Evolutionary conservation across 2,329 filamentous ascomycete genomes (phyloP).

Genomic region (Penicillium sclerotiorum): DNA sequence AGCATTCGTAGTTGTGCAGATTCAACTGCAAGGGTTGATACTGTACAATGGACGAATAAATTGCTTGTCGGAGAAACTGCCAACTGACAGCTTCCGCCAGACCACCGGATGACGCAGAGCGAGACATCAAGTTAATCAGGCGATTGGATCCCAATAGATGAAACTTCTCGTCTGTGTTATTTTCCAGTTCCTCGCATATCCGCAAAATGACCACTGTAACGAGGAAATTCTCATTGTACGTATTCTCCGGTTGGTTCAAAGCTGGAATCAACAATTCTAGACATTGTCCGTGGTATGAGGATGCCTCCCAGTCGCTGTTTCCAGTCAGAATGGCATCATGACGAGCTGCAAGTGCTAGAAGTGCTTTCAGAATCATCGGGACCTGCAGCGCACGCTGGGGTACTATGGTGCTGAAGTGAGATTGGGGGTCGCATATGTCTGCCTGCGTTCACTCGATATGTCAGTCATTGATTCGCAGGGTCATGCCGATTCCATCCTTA

Average conservation of each 20-base stretch:
- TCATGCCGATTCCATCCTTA: slow-evolving; percentile 12
- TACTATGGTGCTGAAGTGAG: slow-evolving; percentile 50
- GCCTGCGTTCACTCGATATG: slow-evolving; percentile 23
- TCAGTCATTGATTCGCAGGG: neutral
- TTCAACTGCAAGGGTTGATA: slow-evolving; percentile 41
- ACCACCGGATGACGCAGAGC: slow-evolving; percentile 43
- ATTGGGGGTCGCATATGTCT: slow-evolving; percentile 38
- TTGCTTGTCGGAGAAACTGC: slow-evolving; percentile 47
- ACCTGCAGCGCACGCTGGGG: slow-evolving; percentile 51
- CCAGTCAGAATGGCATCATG: slow-evolving; percentile 46
- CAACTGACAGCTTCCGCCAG: slow-evolving; percentile 46
- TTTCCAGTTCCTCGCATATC: slow-evolving; percentile 51
- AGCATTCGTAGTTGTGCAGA: slow-evolving; percentile 43
- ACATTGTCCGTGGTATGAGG: slow-evolving; percentile 50
- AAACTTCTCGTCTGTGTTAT: slow-evolving; percentile 35
- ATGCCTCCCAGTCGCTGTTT: slow-evolving; percentile 45
- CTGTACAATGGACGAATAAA: slow-evolving; percentile 44
- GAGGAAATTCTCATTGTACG: slow-evolving; percentile 51
- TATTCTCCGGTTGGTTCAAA: slow-evolving; percentile 45
- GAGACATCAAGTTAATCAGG: slow-evolving; percentile 43
- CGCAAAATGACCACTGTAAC: slow-evolving; percentile 54
- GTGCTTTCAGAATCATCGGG: slow-evolving; percentile 51
- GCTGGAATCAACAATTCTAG: slow-evolving; percentile 51
- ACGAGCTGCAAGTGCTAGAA: slow-evolving; percentile 51
- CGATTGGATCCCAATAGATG: slow-evolving; percentile 44